These are phyloP conservation scores for Alternaria sp. DNA, from an alignment of 2,329 filamentous ascomycete genomes.

Conservation along the genomic window DNA sequence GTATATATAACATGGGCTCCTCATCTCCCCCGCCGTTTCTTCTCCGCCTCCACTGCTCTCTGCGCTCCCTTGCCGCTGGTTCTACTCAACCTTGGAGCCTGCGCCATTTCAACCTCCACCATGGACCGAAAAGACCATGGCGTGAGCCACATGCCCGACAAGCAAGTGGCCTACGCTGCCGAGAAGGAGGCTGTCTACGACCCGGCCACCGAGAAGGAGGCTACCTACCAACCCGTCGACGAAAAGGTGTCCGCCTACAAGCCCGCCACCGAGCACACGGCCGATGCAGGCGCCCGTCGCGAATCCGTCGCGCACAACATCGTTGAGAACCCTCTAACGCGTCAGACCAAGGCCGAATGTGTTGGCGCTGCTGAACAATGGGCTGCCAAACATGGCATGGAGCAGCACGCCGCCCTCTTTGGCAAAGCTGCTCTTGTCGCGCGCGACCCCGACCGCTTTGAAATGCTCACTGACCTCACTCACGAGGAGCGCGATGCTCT, in stretches of 20 bases:
- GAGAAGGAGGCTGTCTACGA: conserved; percentile 8
- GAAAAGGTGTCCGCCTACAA: neutral
- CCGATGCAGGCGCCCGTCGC: conserved; percentile 41
- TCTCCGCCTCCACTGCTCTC: conserved; percentile 6
- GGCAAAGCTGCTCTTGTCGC: conserved; percentile 77
- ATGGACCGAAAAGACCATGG: conserved; percentile 18
- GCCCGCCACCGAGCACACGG: conserved; percentile 14
- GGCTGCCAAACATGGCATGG: conserved; percentile 66
- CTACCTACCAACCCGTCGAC: neutral
- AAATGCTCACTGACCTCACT: conserved; percentile 67
- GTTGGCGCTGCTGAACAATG: conserved; percentile 68
- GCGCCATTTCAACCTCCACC: conserved; percentile 1
- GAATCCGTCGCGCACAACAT: conserved; percentile 58
- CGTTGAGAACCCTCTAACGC: conserved; percentile 48
- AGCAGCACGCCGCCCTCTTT: conserved; percentile 66
- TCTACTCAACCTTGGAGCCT: neutral
- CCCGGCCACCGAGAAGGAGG: conserved; percentile 12
- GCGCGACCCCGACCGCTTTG: conserved; percentile 71
- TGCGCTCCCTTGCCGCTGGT: neutral
- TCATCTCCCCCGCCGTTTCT: conserved; percentile 10
- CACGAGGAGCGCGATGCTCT: conserved; percentile 68
- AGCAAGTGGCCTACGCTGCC: conserved; percentile 7
- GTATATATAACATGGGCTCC: conserved; percentile 21
- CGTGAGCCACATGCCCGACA: conserved; percentile 9
- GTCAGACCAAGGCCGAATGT: conserved; percentile 61